These are phyloP conservation scores for Magnaporthales sp. DNA, from an alignment of 2,329 filamentous ascomycete genomes.

Conservation along the genomic window DNA sequence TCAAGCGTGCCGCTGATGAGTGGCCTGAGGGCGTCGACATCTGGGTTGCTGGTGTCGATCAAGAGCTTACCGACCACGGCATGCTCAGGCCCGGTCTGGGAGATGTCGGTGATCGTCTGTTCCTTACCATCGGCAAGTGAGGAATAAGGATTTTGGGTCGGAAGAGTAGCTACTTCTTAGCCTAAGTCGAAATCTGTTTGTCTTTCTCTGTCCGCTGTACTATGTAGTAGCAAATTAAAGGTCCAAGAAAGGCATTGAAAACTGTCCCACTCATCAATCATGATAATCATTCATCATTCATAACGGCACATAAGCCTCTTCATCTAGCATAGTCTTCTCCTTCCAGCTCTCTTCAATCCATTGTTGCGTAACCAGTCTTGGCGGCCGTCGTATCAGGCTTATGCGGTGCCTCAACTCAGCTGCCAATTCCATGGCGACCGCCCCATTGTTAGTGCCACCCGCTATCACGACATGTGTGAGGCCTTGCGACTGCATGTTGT, in stretches of 20 bases:
- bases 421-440: constrained; percentile 26
- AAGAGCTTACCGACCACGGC: constrained; percentile 62
- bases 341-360: constrained; percentile 81
- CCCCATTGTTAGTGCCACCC: constrained; percentile 22
- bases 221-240: neutral
- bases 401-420: constrained; percentile 36
- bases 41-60: constrained; percentile 76
- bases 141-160: neutral
- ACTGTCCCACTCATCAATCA: neutral
- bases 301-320: constrained; percentile 48
- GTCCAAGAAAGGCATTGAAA: neutral
- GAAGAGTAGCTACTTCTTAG: neutral
- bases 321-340: constrained; percentile 70
- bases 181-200: neutral
- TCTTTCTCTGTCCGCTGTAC: neutral
- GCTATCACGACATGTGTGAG: constrained; percentile 70
- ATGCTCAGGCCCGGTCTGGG: constrained; percentile 90
- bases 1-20: constrained; percentile 61
- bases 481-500: constrained; percentile 37
- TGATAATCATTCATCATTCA: constrained; percentile 7
- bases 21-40: constrained; percentile 74
- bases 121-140: constrained; percentile 79
- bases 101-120: constrained; percentile 84
- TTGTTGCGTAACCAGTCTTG: constrained; percentile 56
- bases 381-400: constrained; percentile 41